Evolutionary conservation across 1,284 basidiomycete species (phyloP), one percentile per base, ranked within the genome.

Genomic region (Ustilago xerochloae): DNA sequence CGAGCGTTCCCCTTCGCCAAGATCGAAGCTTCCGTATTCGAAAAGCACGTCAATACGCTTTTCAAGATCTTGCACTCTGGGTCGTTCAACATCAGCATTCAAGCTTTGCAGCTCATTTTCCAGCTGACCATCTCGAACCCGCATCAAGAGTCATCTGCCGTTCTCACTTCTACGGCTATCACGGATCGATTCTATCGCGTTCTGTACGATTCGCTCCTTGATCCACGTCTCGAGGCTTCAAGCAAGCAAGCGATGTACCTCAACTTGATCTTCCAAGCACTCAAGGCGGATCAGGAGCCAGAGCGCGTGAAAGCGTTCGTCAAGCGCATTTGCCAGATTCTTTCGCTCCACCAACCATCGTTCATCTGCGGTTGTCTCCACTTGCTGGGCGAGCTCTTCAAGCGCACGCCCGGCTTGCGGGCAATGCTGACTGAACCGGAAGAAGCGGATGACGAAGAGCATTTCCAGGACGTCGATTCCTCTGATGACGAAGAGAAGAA

Each of bases 161-260:
- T 65, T 46, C 63, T 69, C 45, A 65, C 61, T 4, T 58, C 68
- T 26, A 47, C 46, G 0, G 69, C 89, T 3, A 85, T 90, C 15
- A 64, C 67, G 12, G 76, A 80, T 38, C 89, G 97, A 33, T 99
- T 94, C 87, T 97, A 94, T 86, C 90, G 94, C 48, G 90, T 93
- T 0, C 87, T 99, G 0, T 99, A 99, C 82, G 90, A 91, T 29
- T 95, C 93, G 2, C 87, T 99, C 6, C 89, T 92, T 35, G 96
- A 99, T 80, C 86, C 87, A 0, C 90, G 97, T 12, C 88, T 99
- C 6, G 88, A 90, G 16, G 88, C 88, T 1, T 94, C 94, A 16
- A 93, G 92, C 29, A 98, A 99, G 84, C 94, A 98, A 84, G 93
- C 95, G 8, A 93, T 99, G 91, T 99, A 97, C 85, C 89, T 99